Base-by-base conservation (phyloP, 805 yeast species). In the Candida lessepsii region DNA sequence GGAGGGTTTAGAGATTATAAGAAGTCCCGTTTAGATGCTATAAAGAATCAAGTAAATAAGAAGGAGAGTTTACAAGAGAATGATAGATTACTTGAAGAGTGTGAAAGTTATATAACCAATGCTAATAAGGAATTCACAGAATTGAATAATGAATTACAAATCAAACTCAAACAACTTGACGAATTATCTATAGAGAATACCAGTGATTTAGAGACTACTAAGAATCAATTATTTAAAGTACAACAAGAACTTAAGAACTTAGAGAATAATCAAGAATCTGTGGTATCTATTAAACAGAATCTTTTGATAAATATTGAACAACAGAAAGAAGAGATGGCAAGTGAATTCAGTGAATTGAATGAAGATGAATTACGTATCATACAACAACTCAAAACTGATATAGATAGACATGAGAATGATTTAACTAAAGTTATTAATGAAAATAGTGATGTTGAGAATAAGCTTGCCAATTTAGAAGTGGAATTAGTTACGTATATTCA, bases 1-100 rank as follows among this genome's bases (percentile, higher is more conserved):
- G 98, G 98, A 61, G 98, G 98, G 35, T 87, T 75, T 52, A 75
- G 86, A 49, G 93, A 86, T 51, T 75, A 71, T 50, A 76, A 76
- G 44, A 53, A 66, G 38, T 82, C 88, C 0, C 73, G 95, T 50
- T 61, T 90, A 35, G 96, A 88, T 49, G 76, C 83, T 2, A 68
- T 87, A 52, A 79, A 78, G 39, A 56, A 64, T 10, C 73, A 84
- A 47, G 70, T 75, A 10, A 71, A 65, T 40, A 78, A 83, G 56
- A 74, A 67, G 29, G 57, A 60, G 2, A 80, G 78, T 30, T 63
- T 74, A 13, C 70, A 58, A n/a, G 57, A 58, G 3, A 56, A 34
- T n/a, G 46, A 48, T 14, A 56, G 50, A 5, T 66, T 70, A 14
- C 56, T 81, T 20, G 54, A 57, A 5, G 59, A 60, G 6, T 52